Evolutionary conservation across 441 rosid species (phyloP).

Genomic region (Cnidoscolus chayamansa): DNA sequence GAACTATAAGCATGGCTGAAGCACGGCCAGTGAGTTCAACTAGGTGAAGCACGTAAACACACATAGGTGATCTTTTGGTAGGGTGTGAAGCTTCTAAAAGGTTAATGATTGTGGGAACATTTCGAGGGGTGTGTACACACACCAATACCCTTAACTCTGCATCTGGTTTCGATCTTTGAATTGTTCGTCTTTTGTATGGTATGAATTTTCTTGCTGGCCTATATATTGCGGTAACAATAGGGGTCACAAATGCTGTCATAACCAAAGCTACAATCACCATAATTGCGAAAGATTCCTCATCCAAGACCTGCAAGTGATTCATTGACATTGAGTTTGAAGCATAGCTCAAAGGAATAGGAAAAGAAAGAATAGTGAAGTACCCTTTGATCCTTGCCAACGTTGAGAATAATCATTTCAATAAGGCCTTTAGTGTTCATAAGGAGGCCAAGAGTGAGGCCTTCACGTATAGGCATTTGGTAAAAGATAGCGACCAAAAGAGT

Average conservation of each 20-base stretch:
- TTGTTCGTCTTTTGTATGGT: slow-evolving; percentile 65
- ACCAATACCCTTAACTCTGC: slow-evolving; percentile 62
- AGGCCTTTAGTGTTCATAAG: slow-evolving; percentile 96
- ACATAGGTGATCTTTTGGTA: slow-evolving; percentile 70
- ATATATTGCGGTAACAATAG: slow-evolving; percentile 56
- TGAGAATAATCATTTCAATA: slow-evolving; percentile 85
- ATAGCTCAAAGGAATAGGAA: too few relatives aligned
- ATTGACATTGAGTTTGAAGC: too few relatives aligned
- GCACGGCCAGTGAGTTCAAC: slow-evolving; percentile 97
- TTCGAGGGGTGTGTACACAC: slow-evolving; percentile 78
- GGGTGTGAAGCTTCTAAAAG: slow-evolving; percentile 84
- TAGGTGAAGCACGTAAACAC: slow-evolving; percentile 71
- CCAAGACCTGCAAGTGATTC: slow-evolving; percentile 51
- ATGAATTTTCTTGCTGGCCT: slow-evolving; percentile 59
- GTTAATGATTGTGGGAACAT: slow-evolving; percentile 83
- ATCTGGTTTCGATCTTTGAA: slow-evolving; percentile 69
- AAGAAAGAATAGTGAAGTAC: slow-evolving; percentile 26
- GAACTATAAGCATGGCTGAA: slow-evolving; percentile 95
- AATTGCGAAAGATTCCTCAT: slow-evolving; percentile 67
- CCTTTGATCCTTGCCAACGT: slow-evolving; percentile 88
- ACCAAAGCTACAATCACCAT: slow-evolving; percentile 78
- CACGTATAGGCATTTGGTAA: slow-evolving; percentile 70
- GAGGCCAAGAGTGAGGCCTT: slow-evolving; percentile 80
- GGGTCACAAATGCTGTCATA: slow-evolving; percentile 73
- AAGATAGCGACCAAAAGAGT: slow-evolving; percentile 52